A percentile compares a stretch with the other conserved stretches of the same genome.
These are phyloP conservation scores for Syzygium aqueum DNA, from an alignment of 345 rosid species.

Conservation along the genomic window DNA sequence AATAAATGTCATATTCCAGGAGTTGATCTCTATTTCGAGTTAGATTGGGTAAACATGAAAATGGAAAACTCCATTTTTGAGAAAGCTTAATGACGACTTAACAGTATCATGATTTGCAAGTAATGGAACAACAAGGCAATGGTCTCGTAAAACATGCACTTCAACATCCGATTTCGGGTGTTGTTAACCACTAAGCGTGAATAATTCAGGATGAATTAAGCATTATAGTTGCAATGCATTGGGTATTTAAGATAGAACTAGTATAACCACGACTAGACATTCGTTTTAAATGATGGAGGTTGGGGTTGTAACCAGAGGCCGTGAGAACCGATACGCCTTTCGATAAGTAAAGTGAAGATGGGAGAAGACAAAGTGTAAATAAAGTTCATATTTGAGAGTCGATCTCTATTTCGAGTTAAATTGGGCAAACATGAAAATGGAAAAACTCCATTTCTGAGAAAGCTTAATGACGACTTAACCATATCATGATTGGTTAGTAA, in stretches of 20 bases:
- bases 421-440: neutral
- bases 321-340: neutral
- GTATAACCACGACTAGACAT: neutral
- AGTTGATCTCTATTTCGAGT: neutral
- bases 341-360: neutral
- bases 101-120: neutral
- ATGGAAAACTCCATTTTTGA: neutral
- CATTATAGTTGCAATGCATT: neutral
- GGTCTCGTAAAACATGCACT: neutral
- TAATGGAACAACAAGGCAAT: neutral
- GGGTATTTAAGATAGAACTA: neutral
- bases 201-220: neutral
- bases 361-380: neutral
- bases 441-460: neutral
- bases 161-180: neutral
- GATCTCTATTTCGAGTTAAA: neutral
- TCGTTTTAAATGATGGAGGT: neutral
- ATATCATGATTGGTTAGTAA: neutral
- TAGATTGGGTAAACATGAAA: neutral
- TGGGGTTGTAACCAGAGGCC: neutral
- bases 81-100: neutral
- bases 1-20: neutral
- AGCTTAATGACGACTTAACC: neutral
- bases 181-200: neutral
- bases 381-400: neutral